Base-by-base conservation (phyloP, 108 stramenopile species). In the Poteriospumella lacustris region DNA sequence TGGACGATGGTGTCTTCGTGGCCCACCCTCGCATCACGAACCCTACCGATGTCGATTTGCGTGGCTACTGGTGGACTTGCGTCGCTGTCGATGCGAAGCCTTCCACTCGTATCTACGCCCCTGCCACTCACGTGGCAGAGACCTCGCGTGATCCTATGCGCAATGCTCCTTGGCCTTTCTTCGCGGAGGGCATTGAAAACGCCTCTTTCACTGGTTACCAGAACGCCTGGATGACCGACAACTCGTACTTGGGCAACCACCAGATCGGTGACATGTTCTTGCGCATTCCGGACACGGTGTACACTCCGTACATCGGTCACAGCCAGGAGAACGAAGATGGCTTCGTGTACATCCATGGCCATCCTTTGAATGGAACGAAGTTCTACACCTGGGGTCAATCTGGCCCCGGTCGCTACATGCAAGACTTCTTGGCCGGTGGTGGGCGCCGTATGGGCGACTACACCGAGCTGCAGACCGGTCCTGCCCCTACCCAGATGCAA, bases 61-160 rank as follows among this genome's bases (percentile, higher is more conserved):
- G 70, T 42, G 70, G 70, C 42, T 73, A 73, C 33, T 73, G 70
- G 70, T 73, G 70, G 70, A 73, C 70, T 52, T 73, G 70, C 41
- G 70, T 73, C 3, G 70, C 70, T 42, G 70, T 73, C 5, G 70
- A 73, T 44, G 70, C 70, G 5, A 73, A 73, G 70, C 43, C 70
- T 56, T 34, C 12, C 9, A 73, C 70, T 73, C 70, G 70, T 42
- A 73, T 73, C 12, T 73, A 29, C 19, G 24, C 70, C 12, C 70
- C 70, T 73, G 70, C 70, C 12, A 73, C 70, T 5, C 70, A 73
- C 36, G 70, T 73, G 26, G 70, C 70, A 12, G 70, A 73, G 70
- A 73, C 70, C 43, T 42, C 41, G 38, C 70, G 70, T 73, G 70
- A 73, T 19, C 70, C 70, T 5, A 73, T 73, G 70, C 12, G 70